Evolutionary conservation across 2,329 filamentous ascomycete genomes (phyloP).

Genomic region (Aspergillus unguis): DNA sequence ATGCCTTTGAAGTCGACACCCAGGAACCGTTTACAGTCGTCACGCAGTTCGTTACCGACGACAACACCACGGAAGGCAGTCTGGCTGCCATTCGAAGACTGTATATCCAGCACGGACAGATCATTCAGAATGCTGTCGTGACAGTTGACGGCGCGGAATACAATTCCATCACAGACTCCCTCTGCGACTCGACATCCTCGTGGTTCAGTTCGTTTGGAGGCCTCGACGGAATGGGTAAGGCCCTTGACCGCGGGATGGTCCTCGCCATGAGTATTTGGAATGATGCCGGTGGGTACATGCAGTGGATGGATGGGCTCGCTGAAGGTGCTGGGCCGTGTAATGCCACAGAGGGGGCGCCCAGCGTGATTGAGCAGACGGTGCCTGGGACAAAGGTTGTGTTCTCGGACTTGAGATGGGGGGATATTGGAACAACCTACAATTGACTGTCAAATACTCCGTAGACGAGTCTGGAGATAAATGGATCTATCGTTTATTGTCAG

Average conservation of each 20-base stretch:
- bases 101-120: conserved; percentile 59
- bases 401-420: conserved; percentile 59
- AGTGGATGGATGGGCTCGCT: conserved; percentile 51
- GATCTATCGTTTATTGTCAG: no score
- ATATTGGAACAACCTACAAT: conserved; percentile 53
- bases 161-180: conserved; percentile 52
- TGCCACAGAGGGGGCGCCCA: conserved; percentile 52
- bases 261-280: conserved; percentile 60
- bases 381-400: conserved; percentile 53
- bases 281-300: conserved; percentile 53
- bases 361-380: conserved; percentile 46
- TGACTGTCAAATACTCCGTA: no score
- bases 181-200: conserved; percentile 51
- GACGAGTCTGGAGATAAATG: no score
- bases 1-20: conserved; percentile 51
- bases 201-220: conserved; percentile 53
- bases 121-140: conserved; percentile 50
- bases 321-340: conserved; percentile 54
- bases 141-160: conserved; percentile 28
- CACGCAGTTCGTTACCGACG: conserved; percentile 58
- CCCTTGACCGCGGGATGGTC: conserved; percentile 57
- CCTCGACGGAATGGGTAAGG: conserved; percentile 52
- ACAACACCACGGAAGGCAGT: conserved; percentile 46
- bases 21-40: conserved; percentile 59
- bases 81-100: conserved; percentile 58